Conservation (phyloP, 257 asterid genomes). For the Striga asiatica region DNA sequence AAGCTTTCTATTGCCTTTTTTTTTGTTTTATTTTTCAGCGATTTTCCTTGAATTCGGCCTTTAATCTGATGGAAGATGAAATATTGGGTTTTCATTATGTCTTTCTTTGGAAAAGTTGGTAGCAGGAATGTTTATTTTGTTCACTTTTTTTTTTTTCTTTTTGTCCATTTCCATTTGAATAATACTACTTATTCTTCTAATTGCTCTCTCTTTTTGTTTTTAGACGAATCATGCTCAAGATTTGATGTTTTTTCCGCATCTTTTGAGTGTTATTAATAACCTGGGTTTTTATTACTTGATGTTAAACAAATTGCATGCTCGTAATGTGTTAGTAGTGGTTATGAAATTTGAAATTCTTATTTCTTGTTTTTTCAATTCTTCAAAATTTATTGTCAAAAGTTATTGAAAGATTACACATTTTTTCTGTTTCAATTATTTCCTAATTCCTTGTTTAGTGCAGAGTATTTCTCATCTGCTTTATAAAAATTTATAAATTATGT, state of each 20-base stretch:
- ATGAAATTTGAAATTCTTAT: background rate
- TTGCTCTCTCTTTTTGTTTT: background rate
- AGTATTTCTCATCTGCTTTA: background rate
- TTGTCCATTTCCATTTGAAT: no score
- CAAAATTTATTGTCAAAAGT: background rate
- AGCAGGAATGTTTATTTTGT: no score
- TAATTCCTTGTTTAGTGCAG: background rate
- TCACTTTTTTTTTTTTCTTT: no score
- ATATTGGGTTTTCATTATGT: background rate
- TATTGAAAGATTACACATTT: background rate
- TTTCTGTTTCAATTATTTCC: background rate
- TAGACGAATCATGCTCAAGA: constrained; percentile 2
- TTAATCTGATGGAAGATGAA: constrained; percentile 1
- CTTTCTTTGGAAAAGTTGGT: no score
- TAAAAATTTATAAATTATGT: no score
- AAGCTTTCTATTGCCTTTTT: constrained; percentile 1
- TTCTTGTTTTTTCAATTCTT: background rate
- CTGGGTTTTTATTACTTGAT: constrained; percentile 12
- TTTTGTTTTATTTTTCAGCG: background rate
- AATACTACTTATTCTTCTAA: background rate
- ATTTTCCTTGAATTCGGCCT: background rate
- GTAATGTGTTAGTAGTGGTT: constrained; percentile 16
- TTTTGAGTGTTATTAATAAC: constrained; percentile 11
- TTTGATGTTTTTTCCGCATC: constrained; percentile 5
- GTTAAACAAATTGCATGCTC: constrained; percentile 19